Percentiles rank a stretch among this genome's conserved stretches.
Evolutionary conservation across 805 yeast species (phyloP).

Genomic region (Jamesozyma spencerorum): DNA sequence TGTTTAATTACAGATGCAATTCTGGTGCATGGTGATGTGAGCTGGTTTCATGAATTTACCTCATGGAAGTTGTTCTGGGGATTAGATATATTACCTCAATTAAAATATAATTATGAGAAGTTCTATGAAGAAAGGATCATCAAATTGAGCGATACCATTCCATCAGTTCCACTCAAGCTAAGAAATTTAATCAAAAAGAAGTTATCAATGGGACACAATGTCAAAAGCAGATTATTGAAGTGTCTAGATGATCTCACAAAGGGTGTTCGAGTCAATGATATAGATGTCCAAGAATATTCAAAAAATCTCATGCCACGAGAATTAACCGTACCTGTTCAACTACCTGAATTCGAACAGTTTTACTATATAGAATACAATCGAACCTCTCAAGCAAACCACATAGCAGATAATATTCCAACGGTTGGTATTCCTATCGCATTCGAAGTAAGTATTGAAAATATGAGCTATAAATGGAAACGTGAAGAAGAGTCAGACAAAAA

Average conservation of each 20-base stretch:
- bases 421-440: constrained; percentile 19
- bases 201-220: constrained; percentile 7
- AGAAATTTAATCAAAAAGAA: constrained; percentile 1
- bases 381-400: not conserved
- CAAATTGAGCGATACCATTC: constrained; percentile 3
- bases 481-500: not conserved
- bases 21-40: constrained; percentile 21
- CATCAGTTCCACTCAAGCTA: not conserved
- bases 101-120: constrained; percentile 18
- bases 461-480: constrained; percentile 16
- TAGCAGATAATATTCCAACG: constrained; percentile 1
- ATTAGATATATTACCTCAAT: constrained; percentile 11
- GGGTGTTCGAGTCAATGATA: constrained; percentile 16
- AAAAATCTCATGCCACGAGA: constrained; percentile 14
- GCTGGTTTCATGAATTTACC: constrained; percentile 18
- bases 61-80: constrained; percentile 23
- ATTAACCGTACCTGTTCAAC: constrained; percentile 21
- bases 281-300: constrained; percentile 20
- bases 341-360: constrained; percentile 20
- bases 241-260: constrained; percentile 12
- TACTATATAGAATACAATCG: constrained; percentile 15
- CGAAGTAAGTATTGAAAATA: constrained; percentile 11
- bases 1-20: constrained; percentile 21
- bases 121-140: constrained; percentile 12
- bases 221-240: constrained; percentile 11